Evolutionary conservation across 805 yeast genomes (phyloP), one percentile per base, ranked within the genome.

Genomic region (Starmerella davenportii): DNA sequence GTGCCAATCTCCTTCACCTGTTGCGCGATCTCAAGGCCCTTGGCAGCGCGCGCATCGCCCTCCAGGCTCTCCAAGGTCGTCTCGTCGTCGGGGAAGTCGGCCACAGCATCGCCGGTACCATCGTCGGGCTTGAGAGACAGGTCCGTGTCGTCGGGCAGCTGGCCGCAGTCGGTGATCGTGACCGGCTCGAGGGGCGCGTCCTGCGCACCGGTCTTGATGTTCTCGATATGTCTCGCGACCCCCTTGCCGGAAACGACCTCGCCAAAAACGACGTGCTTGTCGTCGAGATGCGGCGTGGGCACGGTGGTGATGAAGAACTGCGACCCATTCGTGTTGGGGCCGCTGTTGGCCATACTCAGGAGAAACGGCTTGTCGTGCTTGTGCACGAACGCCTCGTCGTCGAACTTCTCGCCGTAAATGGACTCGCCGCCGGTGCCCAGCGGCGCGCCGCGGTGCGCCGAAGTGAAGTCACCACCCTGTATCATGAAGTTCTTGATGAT

Each of bases 191-290:
- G 51, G 21, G 99, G 98, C 51, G 66, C 71, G 56, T 87, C 95
- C 30, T 62, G 65, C 3, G 63, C 62, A 30, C 66, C 76, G 21
- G 82, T 80, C 43, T 70, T 70, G 29, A 66, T 62, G 51, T 72
- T 68, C 59, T 90, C 99, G 43, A 90, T 66, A 40, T 69, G 65
- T 47, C 93, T 74, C 7, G 80, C 84, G 23, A 81, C 58, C 5
- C 82, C 72, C 56, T 80, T 85, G 30, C 95, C 95, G 35, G 47
- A 71, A 73, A 87, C 60, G 29, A 90, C 84, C 57, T 79, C 73
- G 45, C 98, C 98, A 56, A 90, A 90, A 2, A 90, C 96, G 38
- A 85, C 95, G 57, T 90, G 98, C 58, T 87, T 87, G 20, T 87
- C 92, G 55, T 90, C 87, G 48, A 90, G 69, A 59, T 87, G 96